Evolutionary conservation across 2,329 filamentous ascomycete genomes (phyloP), one percentile per base, ranked within the genome.

Genomic region (Pseudogymnoascus sp.): DNA sequence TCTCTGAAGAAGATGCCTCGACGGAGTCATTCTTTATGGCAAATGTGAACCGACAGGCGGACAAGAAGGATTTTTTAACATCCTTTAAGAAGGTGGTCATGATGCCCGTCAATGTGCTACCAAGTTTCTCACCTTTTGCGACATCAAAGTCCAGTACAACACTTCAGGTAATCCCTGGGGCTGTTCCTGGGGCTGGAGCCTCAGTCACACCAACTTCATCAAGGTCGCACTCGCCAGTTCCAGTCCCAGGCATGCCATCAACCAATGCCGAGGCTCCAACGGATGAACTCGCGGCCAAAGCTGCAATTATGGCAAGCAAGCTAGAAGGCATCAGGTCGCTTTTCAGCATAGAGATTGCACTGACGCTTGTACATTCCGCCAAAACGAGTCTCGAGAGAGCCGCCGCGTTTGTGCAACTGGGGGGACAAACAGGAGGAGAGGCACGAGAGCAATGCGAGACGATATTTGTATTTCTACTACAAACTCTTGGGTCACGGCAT

Each of bases 71-170:
- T 73, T 99, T 99, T 70, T 74, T 99, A 65, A 95, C 88, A 53
- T 96, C 93, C 0, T 99, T 99, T 80, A 97, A 92, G 73, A 97
- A 97, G 75, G 95, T 99, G 7, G 90, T 99, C 67, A 97, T 99
- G 93, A 96, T 96, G 87, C 95, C 95, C 1, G 93, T 99, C 59
- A 96, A 91, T 61, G 93, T 92, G 7, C 79, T 97, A 3, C 90
- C 91, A 1, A 87, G 83, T 56, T 84, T 91, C 40, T 79, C 83
- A 5, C 81, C 81, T 62, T 90, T 86, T 71, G 81, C 77, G 65
- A 76, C 75, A 37, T 71, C 73, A 62, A 59, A 71, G 78, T 62
- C 72, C 0, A 64, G 74, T 7, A 62, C 67, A 66, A 26, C 19
- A 40, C 59, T 61, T 26, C 62, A 64, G 53, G 61, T 67, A 29